These are phyloP conservation scores for Ophiostoma perfectum DNA, from an alignment of 2,329 filamentous ascomycete species.

Conservation along the genomic window DNA sequence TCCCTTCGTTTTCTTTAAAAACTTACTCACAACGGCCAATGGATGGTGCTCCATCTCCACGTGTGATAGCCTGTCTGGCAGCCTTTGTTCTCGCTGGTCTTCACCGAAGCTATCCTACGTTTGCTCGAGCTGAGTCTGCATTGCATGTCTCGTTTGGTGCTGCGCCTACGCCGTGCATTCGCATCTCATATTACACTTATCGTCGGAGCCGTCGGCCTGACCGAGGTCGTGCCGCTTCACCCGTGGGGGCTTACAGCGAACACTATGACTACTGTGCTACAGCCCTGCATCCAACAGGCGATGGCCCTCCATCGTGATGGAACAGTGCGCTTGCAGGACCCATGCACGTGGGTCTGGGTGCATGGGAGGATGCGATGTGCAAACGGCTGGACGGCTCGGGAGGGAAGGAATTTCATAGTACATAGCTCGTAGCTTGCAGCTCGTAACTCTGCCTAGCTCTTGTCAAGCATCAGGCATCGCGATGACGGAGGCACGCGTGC, in stretches of 20 bases:
- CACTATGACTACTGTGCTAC: not conserved
- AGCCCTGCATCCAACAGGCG: not conserved
- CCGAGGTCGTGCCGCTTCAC: constrained; percentile 6
- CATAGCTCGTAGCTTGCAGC: not conserved
- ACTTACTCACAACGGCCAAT: not conserved
- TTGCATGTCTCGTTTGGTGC: not conserved
- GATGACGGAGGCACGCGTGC: too few relatives aligned
- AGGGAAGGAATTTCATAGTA: too few relatives aligned
- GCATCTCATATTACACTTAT: not conserved
- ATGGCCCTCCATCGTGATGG: not conserved
- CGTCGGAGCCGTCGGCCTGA: not conserved
- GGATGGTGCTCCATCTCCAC: not conserved
- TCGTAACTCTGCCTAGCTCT: too few relatives aligned
- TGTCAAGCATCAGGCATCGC: too few relatives aligned
- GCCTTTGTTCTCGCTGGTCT: not conserved
- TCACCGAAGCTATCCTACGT: not conserved
- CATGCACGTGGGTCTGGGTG: not conserved
- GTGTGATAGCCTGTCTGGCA: not conserved
- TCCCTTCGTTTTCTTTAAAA: too few relatives aligned
- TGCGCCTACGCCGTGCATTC: not conserved
- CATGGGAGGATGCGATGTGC: not conserved
- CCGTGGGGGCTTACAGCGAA: not conserved
- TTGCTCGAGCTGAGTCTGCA: not conserved
- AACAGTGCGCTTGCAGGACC: not conserved
- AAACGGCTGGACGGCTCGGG: not conserved